Conservation (phyloP, 2,329 filamentous ascomycete genomes). For the Fusarium sp. region DNA sequence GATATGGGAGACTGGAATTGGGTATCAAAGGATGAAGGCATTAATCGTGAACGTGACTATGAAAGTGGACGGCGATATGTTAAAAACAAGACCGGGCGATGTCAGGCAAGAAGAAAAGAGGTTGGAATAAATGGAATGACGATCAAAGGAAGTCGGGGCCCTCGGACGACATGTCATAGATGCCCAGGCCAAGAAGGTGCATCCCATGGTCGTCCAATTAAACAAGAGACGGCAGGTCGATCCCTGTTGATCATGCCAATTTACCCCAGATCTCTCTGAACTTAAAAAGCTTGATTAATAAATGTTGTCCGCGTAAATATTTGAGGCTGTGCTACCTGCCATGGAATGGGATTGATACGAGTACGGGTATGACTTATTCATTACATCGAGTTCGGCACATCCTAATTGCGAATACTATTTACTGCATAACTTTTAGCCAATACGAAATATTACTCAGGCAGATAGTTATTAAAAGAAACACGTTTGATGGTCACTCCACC, state of each 20-base stretch:
- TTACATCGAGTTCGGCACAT: too few species aligned
- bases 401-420: too few species aligned
- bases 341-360: not conserved
- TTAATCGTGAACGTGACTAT: slow-evolving; percentile 8
- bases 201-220: slow-evolving; percentile 14
- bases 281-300: slow-evolving; percentile 12
- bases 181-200: slow-evolving; percentile 18
- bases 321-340: slow-evolving; percentile 14
- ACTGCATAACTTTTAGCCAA: too few species aligned
- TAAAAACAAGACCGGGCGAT: slow-evolving; percentile 1
- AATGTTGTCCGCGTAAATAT: slow-evolving; percentile 1
- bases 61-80: not conserved
- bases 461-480: too few species aligned
- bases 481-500: too few species aligned
- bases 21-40: slow-evolving; percentile 12
- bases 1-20: not conserved
- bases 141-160: slow-evolving; percentile 8
- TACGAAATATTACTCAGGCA: too few species aligned
- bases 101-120: not conserved
- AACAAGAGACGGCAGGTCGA: slow-evolving; percentile 1
- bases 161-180: slow-evolving; percentile 15
- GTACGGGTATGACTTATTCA: too few species aligned
- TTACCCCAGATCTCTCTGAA: slow-evolving; percentile 20
- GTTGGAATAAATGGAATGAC: not conserved
- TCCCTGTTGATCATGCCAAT: slow-evolving; percentile 18